These are phyloP conservation scores for Entoloma clypeatum DNA, from an alignment of 1,284 basidiomycete species.

Conservation along the genomic window DNA sequence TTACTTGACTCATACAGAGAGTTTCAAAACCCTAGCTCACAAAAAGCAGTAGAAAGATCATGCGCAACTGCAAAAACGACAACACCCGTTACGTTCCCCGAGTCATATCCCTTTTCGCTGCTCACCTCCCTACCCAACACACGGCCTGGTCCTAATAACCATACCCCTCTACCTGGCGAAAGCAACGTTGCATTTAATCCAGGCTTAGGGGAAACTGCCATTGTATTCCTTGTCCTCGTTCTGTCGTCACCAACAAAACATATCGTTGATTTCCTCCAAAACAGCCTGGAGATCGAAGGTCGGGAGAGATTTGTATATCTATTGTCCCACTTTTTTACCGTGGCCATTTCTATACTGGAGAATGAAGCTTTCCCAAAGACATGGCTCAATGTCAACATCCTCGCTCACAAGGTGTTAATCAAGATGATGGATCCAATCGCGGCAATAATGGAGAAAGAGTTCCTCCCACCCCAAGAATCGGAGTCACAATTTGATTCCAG, in stretches of 20 bases:
- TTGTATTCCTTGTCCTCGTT: conserved; percentile 82
- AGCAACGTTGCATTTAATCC: conserved; percentile 64
- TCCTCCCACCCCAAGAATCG: conserved; percentile 69
- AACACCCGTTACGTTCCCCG: conserved; percentile 85
- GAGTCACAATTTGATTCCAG: conserved; percentile 69
- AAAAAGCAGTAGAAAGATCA: conserved; percentile 67
- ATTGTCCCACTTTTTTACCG: conserved; percentile 78
- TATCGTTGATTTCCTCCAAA: conserved; percentile 77
- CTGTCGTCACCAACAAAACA: conserved; percentile 77
- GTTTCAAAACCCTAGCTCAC: conserved; percentile 65
- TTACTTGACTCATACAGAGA: conserved; percentile 88
- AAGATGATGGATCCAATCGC: conserved; percentile 86
- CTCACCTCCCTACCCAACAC: conserved; percentile 63
- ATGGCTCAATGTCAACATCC: conserved; percentile 91
- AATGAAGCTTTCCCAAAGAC: conserved; percentile 88
- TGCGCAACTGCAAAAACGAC: conserved; percentile 58
- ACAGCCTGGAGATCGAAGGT: conserved; percentile 83
- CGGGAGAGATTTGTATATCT: conserved; percentile 71
- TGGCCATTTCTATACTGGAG: conserved; percentile 78
- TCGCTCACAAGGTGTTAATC: conserved; percentile 85
- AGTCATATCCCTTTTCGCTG: conserved; percentile 90
- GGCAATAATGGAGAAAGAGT: conserved; percentile 73
- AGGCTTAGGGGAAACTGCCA: conserved; percentile 81
- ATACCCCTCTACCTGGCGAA: conserved; percentile 38
- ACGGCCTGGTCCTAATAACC: conserved; percentile 41